Evolutionary conservation across 371 early-diverging fungal species (phyloP), one percentile per base, ranked within the genome.

Genomic region (Coemansia sp.): DNA sequence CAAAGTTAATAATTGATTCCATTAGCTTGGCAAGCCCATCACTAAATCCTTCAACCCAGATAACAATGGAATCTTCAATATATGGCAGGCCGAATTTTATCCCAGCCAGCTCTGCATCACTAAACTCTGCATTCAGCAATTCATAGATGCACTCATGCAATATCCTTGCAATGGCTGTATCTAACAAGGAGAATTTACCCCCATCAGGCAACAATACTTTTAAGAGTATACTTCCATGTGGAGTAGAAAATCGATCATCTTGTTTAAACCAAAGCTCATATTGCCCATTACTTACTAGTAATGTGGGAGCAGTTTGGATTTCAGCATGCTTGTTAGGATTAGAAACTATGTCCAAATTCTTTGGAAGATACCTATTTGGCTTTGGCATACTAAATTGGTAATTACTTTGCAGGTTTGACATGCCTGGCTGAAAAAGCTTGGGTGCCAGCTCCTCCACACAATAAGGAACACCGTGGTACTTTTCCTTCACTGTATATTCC

Each of bases 401-500:
- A n/a, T 45, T n/a, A 5, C n/a, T n/a, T n/a, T n/a, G n/a, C n/a
- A n/a, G n/a, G n/a, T n/a, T 1, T 20, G 20, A 8, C 6, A 45
- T 45, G 8, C 16, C 20, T 20, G 41, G 3, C n/a, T 26, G n/a
- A n/a, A n/a, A n/a, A n/a, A 56, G 26, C 2, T 38, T 20, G 2
- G 47, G 3, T 0, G 62, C 57, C 10, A 62, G 47, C 11, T 26
- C 47, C 3, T 41, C 57, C 7, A 92, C 83, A 34, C 81, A 79
- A 62, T 94, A 93, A 57, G 91, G 89, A 0, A 92, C 90, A 8
- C 87, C 88, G 67, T 93, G 95, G 84, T 87, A 90, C 26, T 76
- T 69, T 34, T 91, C 95, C 30, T 74, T 80, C 35, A 80, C 54
- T 9, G 73, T 79, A 39, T 67, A 64, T 11, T 59, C 55, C 1